A percentile compares a stretch with the other conserved stretches of the same genome.
phyloP scores from a whole-genome alignment of 2,329 filamentous ascomycete genomes.

The Cladophialophora immunda region DNA sequence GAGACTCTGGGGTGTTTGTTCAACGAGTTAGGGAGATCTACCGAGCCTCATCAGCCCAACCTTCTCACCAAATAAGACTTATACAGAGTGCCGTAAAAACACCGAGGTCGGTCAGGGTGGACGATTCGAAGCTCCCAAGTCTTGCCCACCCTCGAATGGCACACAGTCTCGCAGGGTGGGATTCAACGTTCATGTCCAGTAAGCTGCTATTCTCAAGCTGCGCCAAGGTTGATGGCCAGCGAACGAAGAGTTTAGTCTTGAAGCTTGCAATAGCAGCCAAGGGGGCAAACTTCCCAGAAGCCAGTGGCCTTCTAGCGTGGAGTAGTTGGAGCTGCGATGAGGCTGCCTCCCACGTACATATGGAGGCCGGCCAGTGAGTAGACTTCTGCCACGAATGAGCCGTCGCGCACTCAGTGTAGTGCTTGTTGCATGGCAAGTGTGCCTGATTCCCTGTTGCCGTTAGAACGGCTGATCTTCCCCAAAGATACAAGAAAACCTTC shows the following conservation, averaged over 20 bases:
- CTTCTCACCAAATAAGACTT: not conserved
- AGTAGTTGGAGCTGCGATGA: not conserved
- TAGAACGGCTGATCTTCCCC: not conserved
- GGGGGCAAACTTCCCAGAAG: not conserved
- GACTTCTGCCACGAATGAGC: not conserved
- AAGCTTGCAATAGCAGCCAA: not conserved
- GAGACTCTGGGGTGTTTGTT: not conserved
- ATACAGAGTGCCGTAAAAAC: not conserved
- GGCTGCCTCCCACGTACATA: not conserved
- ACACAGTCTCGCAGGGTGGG: not conserved
- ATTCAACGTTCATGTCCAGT: not conserved
- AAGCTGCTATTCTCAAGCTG: not conserved
- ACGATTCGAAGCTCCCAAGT: not conserved
- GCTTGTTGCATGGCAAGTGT: not conserved
- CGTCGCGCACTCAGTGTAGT: not conserved
- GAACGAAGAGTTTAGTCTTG: not conserved
- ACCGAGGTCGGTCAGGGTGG: not conserved
- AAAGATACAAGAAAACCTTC: not conserved
- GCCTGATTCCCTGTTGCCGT: not conserved
- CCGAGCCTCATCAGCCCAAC: not conserved
- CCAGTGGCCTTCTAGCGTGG: not conserved
- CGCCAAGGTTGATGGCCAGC: not conserved
- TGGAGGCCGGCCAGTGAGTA: not conserved
- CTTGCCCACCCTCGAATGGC: not conserved
- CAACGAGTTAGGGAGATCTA: not conserved